These are phyloP conservation scores for Sherardia arvensis DNA, from an alignment of 257 asterid species.

Conservation along the genomic window DNA sequence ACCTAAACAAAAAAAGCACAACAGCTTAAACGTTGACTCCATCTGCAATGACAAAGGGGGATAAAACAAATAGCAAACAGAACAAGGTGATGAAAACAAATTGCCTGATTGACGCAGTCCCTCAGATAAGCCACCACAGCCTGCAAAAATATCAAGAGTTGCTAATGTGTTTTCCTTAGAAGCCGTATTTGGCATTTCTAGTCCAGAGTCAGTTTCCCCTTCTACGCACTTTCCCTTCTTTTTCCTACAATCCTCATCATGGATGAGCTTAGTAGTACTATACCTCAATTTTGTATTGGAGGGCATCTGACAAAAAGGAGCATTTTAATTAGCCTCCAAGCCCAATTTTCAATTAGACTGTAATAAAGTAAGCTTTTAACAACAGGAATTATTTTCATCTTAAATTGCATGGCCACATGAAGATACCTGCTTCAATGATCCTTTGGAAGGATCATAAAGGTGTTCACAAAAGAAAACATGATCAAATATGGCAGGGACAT, in stretches of 20 bases:
- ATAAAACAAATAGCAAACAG: slow-evolving; percentile 9
- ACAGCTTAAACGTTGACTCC: slow-evolving; percentile 10
- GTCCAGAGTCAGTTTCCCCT: slow-evolving; percentile 47
- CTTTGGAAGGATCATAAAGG: slow-evolving; percentile 66
- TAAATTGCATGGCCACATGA: not conserved
- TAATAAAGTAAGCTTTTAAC: not conserved
- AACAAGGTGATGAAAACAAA: slow-evolving; percentile 7
- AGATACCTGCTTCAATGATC: slow-evolving; percentile 73
- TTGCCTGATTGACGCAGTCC: slow-evolving; percentile 74
- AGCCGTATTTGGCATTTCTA: slow-evolving; percentile 23
- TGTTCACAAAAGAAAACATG: slow-evolving; percentile 85
- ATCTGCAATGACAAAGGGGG: not conserved
- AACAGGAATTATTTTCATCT: not conserved
- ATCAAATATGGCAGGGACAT: slow-evolving; percentile 50
- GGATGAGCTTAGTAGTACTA: slow-evolving; percentile 34
- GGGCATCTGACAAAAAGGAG: slow-evolving; percentile 57
- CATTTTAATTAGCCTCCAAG: not conserved
- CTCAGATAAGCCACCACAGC: slow-evolving; percentile 95
- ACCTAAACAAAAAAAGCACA: slow-evolving; percentile 36
- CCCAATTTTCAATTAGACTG: not conserved
- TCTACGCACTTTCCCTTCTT: slow-evolving; percentile 77
- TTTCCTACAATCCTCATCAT: slow-evolving; percentile 34
- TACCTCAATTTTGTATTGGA: slow-evolving; percentile 46
- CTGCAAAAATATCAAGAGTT: slow-evolving; percentile 90
- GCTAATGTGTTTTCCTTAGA: slow-evolving; percentile 35